Evolutionary conservation across 257 asterid genomes (phyloP).

Genomic region (Scutellaria barbata): DNA sequence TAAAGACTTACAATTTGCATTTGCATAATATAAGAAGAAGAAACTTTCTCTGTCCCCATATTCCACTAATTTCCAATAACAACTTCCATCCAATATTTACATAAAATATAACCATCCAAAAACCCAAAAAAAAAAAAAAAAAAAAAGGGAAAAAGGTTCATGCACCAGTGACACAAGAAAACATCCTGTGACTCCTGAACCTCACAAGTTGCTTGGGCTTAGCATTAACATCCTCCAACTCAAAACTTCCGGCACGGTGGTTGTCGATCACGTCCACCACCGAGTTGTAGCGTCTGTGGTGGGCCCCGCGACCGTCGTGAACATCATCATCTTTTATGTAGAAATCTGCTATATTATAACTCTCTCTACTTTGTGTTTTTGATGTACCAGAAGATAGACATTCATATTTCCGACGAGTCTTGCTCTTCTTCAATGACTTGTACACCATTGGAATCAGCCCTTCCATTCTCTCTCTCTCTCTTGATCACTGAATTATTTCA

Average conservation of each 20-base stretch:
- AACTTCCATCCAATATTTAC: conserved; percentile 30
- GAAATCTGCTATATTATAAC: conserved; percentile 53
- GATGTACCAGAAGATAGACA: conserved; percentile 54
- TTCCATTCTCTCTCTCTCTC: conserved; percentile 52
- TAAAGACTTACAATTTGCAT: conserved; percentile 12
- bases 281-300: conserved; percentile 55
- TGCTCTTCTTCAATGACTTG: conserved; percentile 59
- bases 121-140: background rate
- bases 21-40: conserved; percentile 18
- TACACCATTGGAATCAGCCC: conserved; percentile 75
- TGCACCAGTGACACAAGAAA: conserved; percentile 62
- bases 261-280: conserved; percentile 12
- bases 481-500: conserved; percentile 29
- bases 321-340: conserved; percentile 34
- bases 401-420: conserved; percentile 57
- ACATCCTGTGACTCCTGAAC: conserved; percentile 59
- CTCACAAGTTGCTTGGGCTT: conserved; percentile 51
- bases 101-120: conserved; percentile 15
- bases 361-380: background rate
- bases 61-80: conserved; percentile 20
- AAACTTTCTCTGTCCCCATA: background rate
- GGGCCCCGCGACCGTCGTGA: conserved; percentile 18
- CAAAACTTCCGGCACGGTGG: conserved; percentile 32
- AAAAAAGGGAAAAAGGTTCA: conserved; percentile 7
- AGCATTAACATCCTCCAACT: conserved; percentile 28